These are phyloP conservation scores for Salix caprea DNA, from an alignment of 345 rosid species.

Conservation along the genomic window DNA sequence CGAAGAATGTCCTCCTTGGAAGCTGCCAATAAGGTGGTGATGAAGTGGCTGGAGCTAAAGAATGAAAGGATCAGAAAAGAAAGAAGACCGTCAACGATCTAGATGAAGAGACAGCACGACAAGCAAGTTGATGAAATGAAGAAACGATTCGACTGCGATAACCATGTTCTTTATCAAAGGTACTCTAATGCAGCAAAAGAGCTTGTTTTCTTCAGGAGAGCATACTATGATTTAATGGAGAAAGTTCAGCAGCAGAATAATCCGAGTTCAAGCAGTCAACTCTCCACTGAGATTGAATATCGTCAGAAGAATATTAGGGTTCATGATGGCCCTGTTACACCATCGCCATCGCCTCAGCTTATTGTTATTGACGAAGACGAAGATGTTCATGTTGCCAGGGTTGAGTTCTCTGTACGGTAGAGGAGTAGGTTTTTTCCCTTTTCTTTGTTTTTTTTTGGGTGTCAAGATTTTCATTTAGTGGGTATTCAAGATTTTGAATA, in stretches of 20 bases:
- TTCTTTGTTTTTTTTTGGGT: too few species aligned
- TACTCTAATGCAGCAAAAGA: background rate
- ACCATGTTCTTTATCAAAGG: background rate
- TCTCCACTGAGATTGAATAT: background rate
- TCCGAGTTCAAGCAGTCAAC: background rate
- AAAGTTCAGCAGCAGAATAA: background rate
- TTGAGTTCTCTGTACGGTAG: too few species aligned
- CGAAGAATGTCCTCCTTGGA: background rate
- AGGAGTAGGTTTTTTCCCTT: too few species aligned
- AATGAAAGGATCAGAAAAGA: background rate
- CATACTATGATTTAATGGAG: background rate
- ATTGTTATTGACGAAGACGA: too few species aligned
- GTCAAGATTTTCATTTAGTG: too few species aligned
- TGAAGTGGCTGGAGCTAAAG: background rate
- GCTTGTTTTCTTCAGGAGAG: background rate
- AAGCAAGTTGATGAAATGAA: background rate
- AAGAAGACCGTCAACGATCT: background rate
- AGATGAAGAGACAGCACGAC: background rate
- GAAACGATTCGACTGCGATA: background rate
- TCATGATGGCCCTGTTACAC: background rate
- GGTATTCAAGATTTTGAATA: too few species aligned
- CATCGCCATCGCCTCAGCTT: background rate
- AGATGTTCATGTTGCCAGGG: too few species aligned
- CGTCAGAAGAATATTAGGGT: background rate
- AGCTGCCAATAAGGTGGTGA: background rate